Evolutionary conservation across 768 basidiomycete species (phyloP), one percentile per base, ranked within the genome.

Genomic region (Russula emetica): DNA sequence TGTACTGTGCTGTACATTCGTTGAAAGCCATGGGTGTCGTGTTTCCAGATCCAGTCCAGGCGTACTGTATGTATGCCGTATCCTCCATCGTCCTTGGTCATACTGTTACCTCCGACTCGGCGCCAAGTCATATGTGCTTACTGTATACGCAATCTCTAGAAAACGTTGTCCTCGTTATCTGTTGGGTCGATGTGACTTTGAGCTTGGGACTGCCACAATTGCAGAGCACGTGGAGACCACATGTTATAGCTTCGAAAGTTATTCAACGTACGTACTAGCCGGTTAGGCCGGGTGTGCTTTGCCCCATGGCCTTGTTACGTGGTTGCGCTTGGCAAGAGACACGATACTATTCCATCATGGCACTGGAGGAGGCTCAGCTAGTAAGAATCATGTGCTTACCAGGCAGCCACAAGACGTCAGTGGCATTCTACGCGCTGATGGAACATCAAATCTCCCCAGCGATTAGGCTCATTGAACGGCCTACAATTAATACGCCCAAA

Each of bases 381-480:
- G 51, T n/a, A 45, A 51, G n/a, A n/a, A n/a, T 22, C 7, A 10
- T 49, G 8, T 18, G 5, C 58, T 36, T 53, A 32, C 14, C 26
- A 58, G 40, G 45, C n/a, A 22, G n/a, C 51, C 20, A 42, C 4
- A 22, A 45, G 24, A 45, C 30, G 18, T 57, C 55, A 6, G 38
- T 6, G 38, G 38, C 38, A 34, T 40, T 52, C 13, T 32, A 40
- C n/a, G 40, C 34, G 28, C 52, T 14, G 54, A 28, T 16, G 16
- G 44, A 47, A 18, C 14, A 40, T 26, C 28, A n/a, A 14, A 3
- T 16, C 44, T 36, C 52, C 56, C 30, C 40, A 45, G 62, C 42
- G 56, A 47, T 47, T n/a, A 13, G 45, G 45, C 50, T 58, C 61
- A 58, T 58, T 38, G 51, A 14, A 26, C 18, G 7, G n/a, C 40